Conservation (phyloP, 2,329 filamentous ascomycete genomes). For the Pseudocercospora crystallina region DNA sequence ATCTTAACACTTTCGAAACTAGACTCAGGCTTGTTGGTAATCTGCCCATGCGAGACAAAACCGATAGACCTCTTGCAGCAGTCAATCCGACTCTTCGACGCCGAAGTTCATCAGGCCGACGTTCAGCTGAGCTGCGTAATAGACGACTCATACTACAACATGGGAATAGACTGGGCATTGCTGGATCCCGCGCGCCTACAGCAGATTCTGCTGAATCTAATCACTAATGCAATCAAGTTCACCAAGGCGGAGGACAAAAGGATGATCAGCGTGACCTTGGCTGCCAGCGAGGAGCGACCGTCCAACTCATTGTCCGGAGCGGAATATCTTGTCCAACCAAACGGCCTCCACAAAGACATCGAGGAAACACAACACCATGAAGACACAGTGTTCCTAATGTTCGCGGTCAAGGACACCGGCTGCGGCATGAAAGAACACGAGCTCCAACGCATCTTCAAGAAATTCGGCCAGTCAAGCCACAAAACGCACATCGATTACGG, state of each 20-base stretch:
- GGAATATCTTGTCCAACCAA: constrained; percentile 5
- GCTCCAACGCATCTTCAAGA: constrained; percentile 58
- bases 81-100: constrained; percentile 40
- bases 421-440: constrained; percentile 41
- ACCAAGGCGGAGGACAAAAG: constrained; percentile 27
- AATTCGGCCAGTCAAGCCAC: constrained; percentile 67
- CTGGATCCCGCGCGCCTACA: constrained; percentile 25
- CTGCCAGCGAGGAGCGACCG: constrained; percentile 10
- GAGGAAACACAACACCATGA: constrained; percentile 24
- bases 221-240: constrained; percentile 15
- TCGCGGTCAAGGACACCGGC: constrained; percentile 40
- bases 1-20: constrained; percentile 45
- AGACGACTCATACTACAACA: constrained; percentile 8
- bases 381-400: constrained; percentile 31
- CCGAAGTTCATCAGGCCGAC: constrained; percentile 37
- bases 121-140: constrained; percentile 30
- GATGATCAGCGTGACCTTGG: constrained; percentile 34
- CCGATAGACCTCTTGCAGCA: constrained; percentile 35
- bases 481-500: constrained; percentile 69
- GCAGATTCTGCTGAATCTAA: constrained; percentile 27
- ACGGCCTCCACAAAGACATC: neutral
- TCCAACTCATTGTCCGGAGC: constrained; percentile 1
- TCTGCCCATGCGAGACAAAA: constrained; percentile 39
- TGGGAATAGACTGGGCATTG: constrained; percentile 17
- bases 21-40: constrained; percentile 33